Evolutionary conservation across 768 basidiomycete species (phyloP), one percentile per base, ranked within the genome.

Genomic region (Lentinula guzmanii): DNA sequence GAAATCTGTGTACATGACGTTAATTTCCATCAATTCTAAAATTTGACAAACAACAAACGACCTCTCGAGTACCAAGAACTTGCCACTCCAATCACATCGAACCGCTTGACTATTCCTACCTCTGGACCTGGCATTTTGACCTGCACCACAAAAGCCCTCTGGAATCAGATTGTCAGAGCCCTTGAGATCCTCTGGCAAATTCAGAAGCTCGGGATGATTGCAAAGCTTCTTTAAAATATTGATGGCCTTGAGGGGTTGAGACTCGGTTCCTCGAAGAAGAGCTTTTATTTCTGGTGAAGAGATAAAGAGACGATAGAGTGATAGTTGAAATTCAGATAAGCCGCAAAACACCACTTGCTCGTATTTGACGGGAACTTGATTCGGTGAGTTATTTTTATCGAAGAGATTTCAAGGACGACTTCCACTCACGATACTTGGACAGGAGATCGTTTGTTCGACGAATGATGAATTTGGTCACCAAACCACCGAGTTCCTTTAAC

Each of bases 321-420:
- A 77, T 13, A 92, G 75, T 67, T 98, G 95, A 66, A 97, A 86
- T 15, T 87, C 79, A 2, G 92, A 93, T 4, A 91, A 82, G 45
- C 84, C 81, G 71, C 95, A 98, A 74, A 97, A 98, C 0, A 98
- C 95, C 63, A 98, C 91, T 62, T 98, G 94, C 71, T 98, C 97
- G 75, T 98, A 98, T 73, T 99, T 99, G 75, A 99, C 93, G 8
- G 97, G 97, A 33, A 99, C 96, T 98, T 68, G 1, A 56, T 24
- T 11, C 18, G 37, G 7, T 39, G 9, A 60, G 48, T 64, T 39
- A 61, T 60, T 2, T 33, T 65, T 52, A 61, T 66, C 48, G 16
- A 41, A 11, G 18, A 59, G 31, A n/a, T 48, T 52, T 58, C 28
- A 42, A 33, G 9, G 28, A 56, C 15, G 18, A 10, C 10, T 37